A percentile compares a stretch with the other conserved stretches of the same genome.
Conservation (phyloP, 805 yeast genomes). For the Middelhovenomyces tepae region DNA sequence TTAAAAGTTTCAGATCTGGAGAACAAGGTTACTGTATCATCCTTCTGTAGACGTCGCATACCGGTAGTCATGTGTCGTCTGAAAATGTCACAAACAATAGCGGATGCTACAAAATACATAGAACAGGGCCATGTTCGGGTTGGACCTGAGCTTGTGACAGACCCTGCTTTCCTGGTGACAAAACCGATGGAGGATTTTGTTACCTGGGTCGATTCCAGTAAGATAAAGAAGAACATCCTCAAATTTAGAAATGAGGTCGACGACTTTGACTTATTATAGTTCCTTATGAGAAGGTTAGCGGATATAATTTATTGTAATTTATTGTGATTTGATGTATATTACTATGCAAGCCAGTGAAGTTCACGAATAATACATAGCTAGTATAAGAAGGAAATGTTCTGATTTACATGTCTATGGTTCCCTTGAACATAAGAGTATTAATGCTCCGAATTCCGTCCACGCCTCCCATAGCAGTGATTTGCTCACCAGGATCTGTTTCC, state of each 20-base stretch:
- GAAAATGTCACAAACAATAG: slow-evolving; percentile 83
- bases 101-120: slow-evolving; percentile 82
- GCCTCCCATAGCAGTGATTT: slow-evolving; percentile 19
- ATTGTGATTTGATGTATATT: too few species aligned
- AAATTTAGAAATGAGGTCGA: slow-evolving; percentile 69
- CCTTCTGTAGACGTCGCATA: slow-evolving; percentile 82
- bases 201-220: slow-evolving; percentile 96
- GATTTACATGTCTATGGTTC: slow-evolving; percentile 41
- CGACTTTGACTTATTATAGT: too few species aligned
- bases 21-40: slow-evolving; percentile 84
- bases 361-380: too few species aligned
- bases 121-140: slow-evolving; percentile 98
- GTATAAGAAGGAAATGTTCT: not conserved
- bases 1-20: slow-evolving; percentile 89
- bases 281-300: too few species aligned
- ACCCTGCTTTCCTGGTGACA: slow-evolving; percentile 90
- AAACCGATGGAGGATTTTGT: slow-evolving; percentile 91
- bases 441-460: slow-evolving; percentile 62
- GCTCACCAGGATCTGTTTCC: slow-evolving; percentile 10
- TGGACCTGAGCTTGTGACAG: slow-evolving; percentile 92
- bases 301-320: too few species aligned
- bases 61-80: slow-evolving; percentile 92
- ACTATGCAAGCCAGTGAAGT: too few species aligned
- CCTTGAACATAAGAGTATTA: slow-evolving; percentile 58
- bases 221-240: slow-evolving; percentile 82